Conservation (phyloP, 1,284 basidiomycete species). For the Puccinia polysora region DNA sequence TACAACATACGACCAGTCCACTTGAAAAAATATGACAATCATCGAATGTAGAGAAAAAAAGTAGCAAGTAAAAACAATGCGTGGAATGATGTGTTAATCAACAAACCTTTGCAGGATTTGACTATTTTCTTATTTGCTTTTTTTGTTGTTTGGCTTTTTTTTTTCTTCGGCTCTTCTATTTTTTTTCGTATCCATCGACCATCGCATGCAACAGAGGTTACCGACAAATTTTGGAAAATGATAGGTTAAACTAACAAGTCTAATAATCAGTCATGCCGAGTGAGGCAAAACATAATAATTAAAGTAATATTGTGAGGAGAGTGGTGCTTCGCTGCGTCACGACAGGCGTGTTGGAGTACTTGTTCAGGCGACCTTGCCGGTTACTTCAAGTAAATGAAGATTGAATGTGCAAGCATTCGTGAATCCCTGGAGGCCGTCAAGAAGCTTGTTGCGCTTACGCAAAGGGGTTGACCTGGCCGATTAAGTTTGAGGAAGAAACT, state of each 20-base stretch:
- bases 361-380: too few relatives aligned
- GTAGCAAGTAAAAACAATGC: not conserved
- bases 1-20: slow-evolving; percentile 22
- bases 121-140: too few relatives aligned
- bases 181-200: not conserved
- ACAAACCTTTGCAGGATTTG: too few relatives aligned
- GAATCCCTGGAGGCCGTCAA: too few relatives aligned
- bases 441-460: not conserved
- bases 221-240: not conserved
- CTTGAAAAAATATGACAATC: not conserved
- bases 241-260: not conserved
- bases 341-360: too few relatives aligned
- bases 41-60: not conserved
- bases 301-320: not conserved
- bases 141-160: too few relatives aligned
- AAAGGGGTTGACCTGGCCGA: slow-evolving; percentile 32
- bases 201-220: not conserved
- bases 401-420: too few relatives aligned
- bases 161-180: not conserved
- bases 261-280: not conserved
- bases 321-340: too few relatives aligned
- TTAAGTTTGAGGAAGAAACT: not conserved
- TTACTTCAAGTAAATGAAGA: too few relatives aligned
- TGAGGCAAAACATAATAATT: not conserved
- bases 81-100: too few relatives aligned